A percentile compares a stretch with the other conserved stretches of the same genome.
Evolutionary conservation across 345 rosid species (phyloP).

Genomic region (Acer saccharum): DNA sequence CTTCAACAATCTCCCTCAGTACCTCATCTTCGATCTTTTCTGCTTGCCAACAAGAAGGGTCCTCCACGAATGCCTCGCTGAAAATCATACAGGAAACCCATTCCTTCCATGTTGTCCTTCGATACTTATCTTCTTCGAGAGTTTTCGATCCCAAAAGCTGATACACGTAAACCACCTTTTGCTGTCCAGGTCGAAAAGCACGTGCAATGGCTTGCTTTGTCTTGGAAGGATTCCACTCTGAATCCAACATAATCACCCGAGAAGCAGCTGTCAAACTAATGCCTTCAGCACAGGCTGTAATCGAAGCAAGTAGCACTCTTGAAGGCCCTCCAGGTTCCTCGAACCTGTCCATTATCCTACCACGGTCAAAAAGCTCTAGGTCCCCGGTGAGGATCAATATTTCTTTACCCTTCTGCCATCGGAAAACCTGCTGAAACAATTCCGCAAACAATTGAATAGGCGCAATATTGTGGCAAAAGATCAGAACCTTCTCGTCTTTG

Average conservation of each 20-base stretch:
- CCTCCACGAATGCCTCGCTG: constrained; percentile 89
- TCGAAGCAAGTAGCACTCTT: constrained; percentile 75
- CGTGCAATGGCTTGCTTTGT: constrained; percentile 95
- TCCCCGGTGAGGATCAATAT: constrained; percentile 79
- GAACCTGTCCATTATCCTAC: constrained; percentile 77
- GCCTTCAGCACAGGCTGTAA: constrained; percentile 96
- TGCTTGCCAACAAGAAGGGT: constrained; percentile 87
- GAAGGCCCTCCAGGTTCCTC: constrained; percentile 72
- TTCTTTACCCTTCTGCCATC: constrained; percentile 81
- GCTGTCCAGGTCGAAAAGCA: constrained; percentile 92
- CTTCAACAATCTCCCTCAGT: constrained; percentile 82
- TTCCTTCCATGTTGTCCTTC: constrained; percentile 95
- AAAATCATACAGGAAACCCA: constrained; percentile 98
- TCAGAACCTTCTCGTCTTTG: constrained; percentile 69
- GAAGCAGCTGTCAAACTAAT: constrained; percentile 98
- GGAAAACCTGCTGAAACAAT: constrained; percentile 65
- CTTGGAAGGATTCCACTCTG: constrained; percentile 96
- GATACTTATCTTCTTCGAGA: constrained; percentile 84
- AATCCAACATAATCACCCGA: constrained; percentile 72
- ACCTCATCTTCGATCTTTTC: constrained; percentile 91
- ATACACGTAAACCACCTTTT: constrained; percentile 84
- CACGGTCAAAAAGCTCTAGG: constrained; percentile 83
- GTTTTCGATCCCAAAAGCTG: constrained; percentile 82
- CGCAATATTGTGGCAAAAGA: constrained; percentile 94
- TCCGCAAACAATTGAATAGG: constrained; percentile 71